Evolutionary conservation across 805 yeast genomes (phyloP).

Genomic region (Debaryomyces castellii): DNA sequence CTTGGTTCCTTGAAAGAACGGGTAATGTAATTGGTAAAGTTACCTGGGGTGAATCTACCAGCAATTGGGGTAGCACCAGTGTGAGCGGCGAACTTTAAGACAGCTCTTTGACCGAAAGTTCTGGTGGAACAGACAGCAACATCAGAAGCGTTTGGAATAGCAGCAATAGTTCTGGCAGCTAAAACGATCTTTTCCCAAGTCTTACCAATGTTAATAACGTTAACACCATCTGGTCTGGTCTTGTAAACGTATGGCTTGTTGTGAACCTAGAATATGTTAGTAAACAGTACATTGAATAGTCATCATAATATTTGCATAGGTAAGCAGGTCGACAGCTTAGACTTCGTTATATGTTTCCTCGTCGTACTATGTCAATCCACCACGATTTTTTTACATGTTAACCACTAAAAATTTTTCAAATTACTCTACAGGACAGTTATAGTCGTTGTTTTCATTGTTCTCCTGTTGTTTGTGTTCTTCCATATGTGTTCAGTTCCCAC

Average conservation of each 20-base stretch:
- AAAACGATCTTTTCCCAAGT: conserved; percentile 99
- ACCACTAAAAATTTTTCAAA: neutral
- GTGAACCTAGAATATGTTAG: conserved; percentile 66
- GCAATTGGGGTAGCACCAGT: conserved; percentile 99
- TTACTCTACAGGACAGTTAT: neutral
- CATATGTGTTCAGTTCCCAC: neutral
- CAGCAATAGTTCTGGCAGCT: conserved; percentile 99
- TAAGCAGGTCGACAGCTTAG: neutral
- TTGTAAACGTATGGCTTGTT: conserved; percentile 95
- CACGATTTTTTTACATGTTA: neutral
- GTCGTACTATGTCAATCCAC: neutral
- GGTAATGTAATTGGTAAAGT: conserved; percentile 99
- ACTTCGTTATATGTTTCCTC: neutral
- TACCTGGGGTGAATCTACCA: conserved; percentile 99
- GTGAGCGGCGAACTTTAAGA: conserved; percentile 98
- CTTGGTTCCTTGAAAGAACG: conserved; percentile 99
- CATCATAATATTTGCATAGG: neutral
- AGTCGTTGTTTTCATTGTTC: neutral
- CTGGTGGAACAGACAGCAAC: conserved; percentile 99
- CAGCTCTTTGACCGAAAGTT: conserved; percentile 99
- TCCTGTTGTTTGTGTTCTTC: neutral
- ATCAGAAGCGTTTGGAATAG: conserved; percentile 97
- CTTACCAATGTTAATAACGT: conserved; percentile 96
- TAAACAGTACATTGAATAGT: conserved; percentile 4
- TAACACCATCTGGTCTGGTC: conserved; percentile 99